These are phyloP conservation scores for Leccinum uliginosum DNA, from an alignment of 768 basidiomycete genomes.

Conservation along the genomic window DNA sequence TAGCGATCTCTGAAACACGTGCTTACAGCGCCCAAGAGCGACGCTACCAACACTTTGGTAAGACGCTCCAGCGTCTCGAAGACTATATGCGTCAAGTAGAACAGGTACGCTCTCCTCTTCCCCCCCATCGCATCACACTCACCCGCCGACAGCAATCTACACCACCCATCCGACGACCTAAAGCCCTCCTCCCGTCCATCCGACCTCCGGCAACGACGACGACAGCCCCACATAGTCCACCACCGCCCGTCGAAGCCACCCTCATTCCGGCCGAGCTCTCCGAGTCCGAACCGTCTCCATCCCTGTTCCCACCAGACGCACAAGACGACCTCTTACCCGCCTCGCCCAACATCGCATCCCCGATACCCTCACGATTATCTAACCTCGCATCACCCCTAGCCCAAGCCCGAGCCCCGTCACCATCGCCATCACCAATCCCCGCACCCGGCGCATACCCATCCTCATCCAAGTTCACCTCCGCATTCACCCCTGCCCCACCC, in stretches of 20 bases:
- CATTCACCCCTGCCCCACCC: constrained; percentile 27
- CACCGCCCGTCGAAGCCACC: constrained; percentile 16
- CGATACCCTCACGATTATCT: neutral
- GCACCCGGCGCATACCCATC: constrained; percentile 5
- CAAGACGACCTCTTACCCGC: constrained; percentile 37
- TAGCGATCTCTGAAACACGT: neutral
- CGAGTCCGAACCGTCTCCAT: constrained; percentile 9
- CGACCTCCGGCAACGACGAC: constrained; percentile 37
- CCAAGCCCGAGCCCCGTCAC: constrained; percentile 16
- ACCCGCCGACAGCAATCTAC: constrained; percentile 35
- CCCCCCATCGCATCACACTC: too few relatives aligned
- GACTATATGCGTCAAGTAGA: constrained; percentile 46
- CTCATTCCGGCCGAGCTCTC: constrained; percentile 23
- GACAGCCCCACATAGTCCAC: neutral
- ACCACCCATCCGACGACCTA: constrained; percentile 37
- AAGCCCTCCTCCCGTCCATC: constrained; percentile 50
- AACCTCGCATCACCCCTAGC: neutral
- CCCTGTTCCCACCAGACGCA: neutral
- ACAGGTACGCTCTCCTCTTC: constrained; percentile 35
- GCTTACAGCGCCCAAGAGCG: constrained; percentile 37
- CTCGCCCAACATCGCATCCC: constrained; percentile 19
- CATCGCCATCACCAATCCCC: neutral
- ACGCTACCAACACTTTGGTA: constrained; percentile 43
- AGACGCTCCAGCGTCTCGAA: constrained; percentile 55
- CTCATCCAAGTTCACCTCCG: neutral